These are phyloP conservation scores for Thinopyrum elongatum DNA, from an alignment of 176 grass and related monocot species.

Conservation along the genomic window DNA sequence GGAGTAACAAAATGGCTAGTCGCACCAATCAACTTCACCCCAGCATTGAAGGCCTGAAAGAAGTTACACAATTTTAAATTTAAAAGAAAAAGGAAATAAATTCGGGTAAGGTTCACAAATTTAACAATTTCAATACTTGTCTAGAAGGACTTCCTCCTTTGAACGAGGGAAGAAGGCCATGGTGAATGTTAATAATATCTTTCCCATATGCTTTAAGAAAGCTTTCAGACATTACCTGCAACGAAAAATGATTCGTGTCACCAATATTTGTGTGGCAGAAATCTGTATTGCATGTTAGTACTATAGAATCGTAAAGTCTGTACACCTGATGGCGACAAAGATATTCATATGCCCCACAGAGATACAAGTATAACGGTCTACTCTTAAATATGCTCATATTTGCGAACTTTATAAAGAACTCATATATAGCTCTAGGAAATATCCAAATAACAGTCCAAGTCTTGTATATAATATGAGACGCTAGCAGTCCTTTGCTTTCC, in stretches of 20 bases:
- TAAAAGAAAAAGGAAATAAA: neutral
- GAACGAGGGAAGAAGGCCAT: constrained; percentile 98
- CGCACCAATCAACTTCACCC: constrained; percentile 93
- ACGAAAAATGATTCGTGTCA: constrained; percentile 9
- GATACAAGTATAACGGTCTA: neutral
- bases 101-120: neutral
- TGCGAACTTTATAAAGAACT: neutral
- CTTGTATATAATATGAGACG: neutral
- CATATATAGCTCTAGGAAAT: neutral
- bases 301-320: neutral
- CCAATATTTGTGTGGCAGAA: neutral
- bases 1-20: constrained; percentile 96
- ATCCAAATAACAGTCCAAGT: neutral
- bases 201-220: constrained; percentile 84
- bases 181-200: constrained; percentile 97
- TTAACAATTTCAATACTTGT: constrained; percentile 53
- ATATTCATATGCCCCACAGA: neutral
- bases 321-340: neutral
- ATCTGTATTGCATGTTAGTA: neutral
- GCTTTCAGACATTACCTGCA: constrained; percentile 65
- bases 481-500: neutral
- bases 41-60: constrained; percentile 90
- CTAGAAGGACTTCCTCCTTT: constrained; percentile 87
- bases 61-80: constrained; percentile 5
- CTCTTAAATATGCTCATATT: neutral